Conservation (phyloP, 306 rosid species). For the Medicago lupulina region DNA sequence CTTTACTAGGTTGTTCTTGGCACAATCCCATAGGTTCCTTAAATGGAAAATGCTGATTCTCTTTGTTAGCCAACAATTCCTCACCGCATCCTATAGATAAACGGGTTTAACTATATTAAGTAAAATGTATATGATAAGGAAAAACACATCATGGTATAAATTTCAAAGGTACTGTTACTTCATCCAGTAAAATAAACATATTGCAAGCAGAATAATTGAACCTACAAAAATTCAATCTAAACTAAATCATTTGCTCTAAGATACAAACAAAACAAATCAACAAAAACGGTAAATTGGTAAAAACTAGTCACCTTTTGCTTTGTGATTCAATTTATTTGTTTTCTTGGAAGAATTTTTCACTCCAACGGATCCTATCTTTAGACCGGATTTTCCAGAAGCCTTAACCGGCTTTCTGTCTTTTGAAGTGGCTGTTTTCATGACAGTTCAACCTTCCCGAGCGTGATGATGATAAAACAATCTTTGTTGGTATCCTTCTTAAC, state of each 20-base stretch:
- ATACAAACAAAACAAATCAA: constrained; percentile 29
- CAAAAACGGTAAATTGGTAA: neutral
- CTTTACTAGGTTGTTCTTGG: constrained; percentile 28
- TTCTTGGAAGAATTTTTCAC: constrained; percentile 49
- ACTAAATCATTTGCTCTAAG: constrained; percentile 11
- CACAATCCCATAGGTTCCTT: constrained; percentile 38
- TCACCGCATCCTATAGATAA: constrained; percentile 45
- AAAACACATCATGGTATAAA: constrained; percentile 19
- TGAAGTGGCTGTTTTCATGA: constrained; percentile 53
- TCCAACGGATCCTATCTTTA: constrained; percentile 38
- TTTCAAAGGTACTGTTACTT: constrained; percentile 1
- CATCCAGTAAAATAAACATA: constrained; percentile 26
- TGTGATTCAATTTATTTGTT: constrained; percentile 38
- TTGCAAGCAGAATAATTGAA: constrained; percentile 8
- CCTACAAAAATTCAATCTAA: neutral
- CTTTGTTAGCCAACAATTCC: constrained; percentile 43
- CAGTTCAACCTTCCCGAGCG: constrained; percentile 46
- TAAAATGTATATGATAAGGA: constrained; percentile 15
- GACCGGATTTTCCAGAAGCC: constrained; percentile 47
- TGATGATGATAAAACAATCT: constrained; percentile 11
- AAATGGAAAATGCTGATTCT: constrained; percentile 38
- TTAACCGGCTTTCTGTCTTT: constrained; percentile 44
- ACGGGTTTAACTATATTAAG: constrained; percentile 2
- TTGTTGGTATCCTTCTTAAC: constrained; percentile 12
- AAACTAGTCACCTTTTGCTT: constrained; percentile 51